These are phyloP conservation scores for Auriscalpium vulgare DNA, from an alignment of 768 basidiomycete species.

Conservation along the genomic window DNA sequence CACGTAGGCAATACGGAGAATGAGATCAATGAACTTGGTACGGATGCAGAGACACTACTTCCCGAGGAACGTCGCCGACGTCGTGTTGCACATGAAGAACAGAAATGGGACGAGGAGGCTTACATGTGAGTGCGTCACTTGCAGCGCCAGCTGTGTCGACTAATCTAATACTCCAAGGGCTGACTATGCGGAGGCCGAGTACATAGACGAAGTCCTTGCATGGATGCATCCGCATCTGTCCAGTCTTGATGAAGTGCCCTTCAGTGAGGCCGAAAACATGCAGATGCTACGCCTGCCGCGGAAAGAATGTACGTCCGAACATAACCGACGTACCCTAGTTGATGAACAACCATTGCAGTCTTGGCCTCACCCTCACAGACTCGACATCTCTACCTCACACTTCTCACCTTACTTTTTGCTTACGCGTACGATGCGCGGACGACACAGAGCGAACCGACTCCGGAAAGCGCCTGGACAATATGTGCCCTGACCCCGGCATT, in stretches of 20 bases:
- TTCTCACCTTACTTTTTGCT: slow-evolving; percentile 69
- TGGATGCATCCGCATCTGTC: slow-evolving; percentile 55
- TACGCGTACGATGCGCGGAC: slow-evolving; percentile 76
- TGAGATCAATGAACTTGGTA: slow-evolving; percentile 74
- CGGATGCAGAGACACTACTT: slow-evolving; percentile 51
- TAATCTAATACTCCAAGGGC: slow-evolving; percentile 41
- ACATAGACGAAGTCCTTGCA: slow-evolving; percentile 59
- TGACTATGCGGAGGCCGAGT: slow-evolving; percentile 70
- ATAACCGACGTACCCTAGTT: not conserved
- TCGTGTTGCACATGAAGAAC: slow-evolving; percentile 56
- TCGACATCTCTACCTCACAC: slow-evolving; percentile 56
- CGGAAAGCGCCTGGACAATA: slow-evolving; percentile 87
- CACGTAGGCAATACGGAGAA: slow-evolving; percentile 71
- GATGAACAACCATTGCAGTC: not conserved
- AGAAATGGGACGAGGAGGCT: slow-evolving; percentile 78
- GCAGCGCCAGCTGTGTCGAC: not conserved
- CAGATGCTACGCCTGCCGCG: slow-evolving; percentile 49
- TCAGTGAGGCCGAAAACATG: slow-evolving; percentile 66
- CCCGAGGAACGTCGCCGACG: slow-evolving; percentile 41
- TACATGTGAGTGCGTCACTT: slow-evolving; percentile 54
- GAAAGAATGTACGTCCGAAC: slow-evolving; percentile 38
- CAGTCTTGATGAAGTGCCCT: slow-evolving; percentile 33
- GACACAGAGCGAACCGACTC: slow-evolving; percentile 70
- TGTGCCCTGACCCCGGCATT: slow-evolving; percentile 65
- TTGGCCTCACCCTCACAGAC: slow-evolving; percentile 60